Base-by-base conservation (phyloP, 805 yeast species). In the Candida ortonii region DNA sequence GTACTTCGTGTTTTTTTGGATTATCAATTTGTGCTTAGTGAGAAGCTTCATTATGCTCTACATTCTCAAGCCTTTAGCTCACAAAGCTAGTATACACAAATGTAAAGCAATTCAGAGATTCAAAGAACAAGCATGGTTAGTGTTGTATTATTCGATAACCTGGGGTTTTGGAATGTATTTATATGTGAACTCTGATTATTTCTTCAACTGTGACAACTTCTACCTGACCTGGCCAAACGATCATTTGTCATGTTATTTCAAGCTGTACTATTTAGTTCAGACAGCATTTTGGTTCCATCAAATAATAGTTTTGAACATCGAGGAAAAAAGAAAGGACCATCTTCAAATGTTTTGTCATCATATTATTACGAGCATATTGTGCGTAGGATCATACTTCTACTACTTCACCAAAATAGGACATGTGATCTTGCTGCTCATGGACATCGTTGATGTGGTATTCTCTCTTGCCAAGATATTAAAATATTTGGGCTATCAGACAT, bases 331-430 rank as follows among this genome's bases (percentile, higher is more conserved):
- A 43, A 86, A 86, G 55, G 97, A 88, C 56, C 79, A 84, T 55
- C 59, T 62, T 47, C 95, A 88, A 61, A 88, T 88, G 97, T 76
- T 87, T 52, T 64, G 80, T 28, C 97, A 88, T 57, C 97, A 88
- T 59, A 77, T 89, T 37, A 79, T 89, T 37, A 88, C 97, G 1
- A 70, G 79, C 48, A 48, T 66, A 15, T 68, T 88, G 36, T 71
- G 83, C 17, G 55, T 70, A 9, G 90, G 93, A 2, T 81, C 93
- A 1, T 88, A 87, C 58, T 67, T 65, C 52, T 78, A 76, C 55
- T 79, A 83, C 60, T 83, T 79, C 59, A 75, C 80, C 21, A 71
- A 85, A 22, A 73, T 85, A 36, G 96, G 97, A 19, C 85, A 86
- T 59, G 71, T 81, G 18, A 80, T 88, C 28, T 61, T 86, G 46